A percentile compares a stretch with the other conserved stretches of the same genome.
These are phyloP conservation scores for Claviceps arundinis DNA, from an alignment of 2,329 filamentous ascomycete species.

Conservation along the genomic window DNA sequence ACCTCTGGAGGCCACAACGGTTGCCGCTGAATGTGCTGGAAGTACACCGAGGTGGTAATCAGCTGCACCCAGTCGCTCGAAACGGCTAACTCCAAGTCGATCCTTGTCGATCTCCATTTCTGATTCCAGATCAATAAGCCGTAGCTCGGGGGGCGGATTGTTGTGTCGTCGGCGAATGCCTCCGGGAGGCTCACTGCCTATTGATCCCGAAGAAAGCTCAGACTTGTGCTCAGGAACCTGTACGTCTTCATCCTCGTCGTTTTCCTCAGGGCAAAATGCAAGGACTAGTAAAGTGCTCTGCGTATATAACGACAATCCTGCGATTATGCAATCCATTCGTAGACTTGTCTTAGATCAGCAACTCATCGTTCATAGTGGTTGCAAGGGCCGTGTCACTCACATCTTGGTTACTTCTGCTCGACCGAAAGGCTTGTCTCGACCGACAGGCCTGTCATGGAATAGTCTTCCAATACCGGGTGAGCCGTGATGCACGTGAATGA, in stretches of 20 bases:
- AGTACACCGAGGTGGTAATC: conserved; percentile 86
- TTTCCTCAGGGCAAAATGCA: conserved; percentile 70
- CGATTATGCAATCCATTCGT: conserved; percentile 94
- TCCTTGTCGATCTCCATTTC: conserved; percentile 84
- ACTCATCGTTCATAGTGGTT: neutral
- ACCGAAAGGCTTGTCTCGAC: conserved; percentile 58
- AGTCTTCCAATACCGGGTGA: conserved; percentile 52
- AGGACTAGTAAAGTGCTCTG: conserved; percentile 81
- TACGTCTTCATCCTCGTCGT: conserved; percentile 39
- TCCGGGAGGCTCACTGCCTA: conserved; percentile 45
- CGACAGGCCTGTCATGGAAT: conserved; percentile 56
- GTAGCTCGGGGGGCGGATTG: conserved; percentile 74
- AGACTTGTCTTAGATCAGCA: conserved; percentile 38
- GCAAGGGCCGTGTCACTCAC: conserved; percentile 38
- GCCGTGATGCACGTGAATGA: conserved; percentile 78
- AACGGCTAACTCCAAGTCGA: conserved; percentile 72
- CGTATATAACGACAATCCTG: conserved; percentile 92
- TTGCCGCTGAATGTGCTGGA: conserved; percentile 56
- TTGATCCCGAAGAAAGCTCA: conserved; percentile 32
- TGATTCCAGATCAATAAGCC: conserved; percentile 77
- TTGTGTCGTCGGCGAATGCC: conserved; percentile 61
- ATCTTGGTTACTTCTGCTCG: conserved; percentile 85
- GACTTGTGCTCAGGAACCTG: conserved; percentile 25
- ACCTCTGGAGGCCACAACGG: conserved; percentile 51
- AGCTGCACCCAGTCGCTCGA: conserved; percentile 69